phyloP scores from a whole-genome alignment of 805 yeast species.

The Pichia insulana region DNA sequence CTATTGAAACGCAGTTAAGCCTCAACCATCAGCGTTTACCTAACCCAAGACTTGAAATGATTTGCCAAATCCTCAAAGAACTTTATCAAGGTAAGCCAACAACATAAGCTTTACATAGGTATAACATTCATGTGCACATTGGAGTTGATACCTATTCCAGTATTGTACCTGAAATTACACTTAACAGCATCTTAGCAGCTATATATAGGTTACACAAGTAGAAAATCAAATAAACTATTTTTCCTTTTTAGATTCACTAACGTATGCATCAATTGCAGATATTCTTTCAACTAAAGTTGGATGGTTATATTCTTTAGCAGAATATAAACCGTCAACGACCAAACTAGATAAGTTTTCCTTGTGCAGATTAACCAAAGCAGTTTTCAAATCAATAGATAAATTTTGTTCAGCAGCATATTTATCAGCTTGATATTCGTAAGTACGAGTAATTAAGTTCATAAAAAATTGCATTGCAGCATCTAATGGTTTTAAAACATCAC shows the following conservation, averaged over 20 bases:
- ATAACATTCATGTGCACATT: too few relatives aligned
- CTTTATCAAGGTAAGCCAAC: too few relatives aligned
- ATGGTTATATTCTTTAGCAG: constrained; percentile 83
- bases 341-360: constrained; percentile 77
- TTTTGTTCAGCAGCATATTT: constrained; percentile 72
- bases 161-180: too few relatives aligned
- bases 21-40: too few relatives aligned
- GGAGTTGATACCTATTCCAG: too few relatives aligned
- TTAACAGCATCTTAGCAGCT: too few relatives aligned
- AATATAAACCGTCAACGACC: constrained; percentile 83
- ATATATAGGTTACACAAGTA: neutral
- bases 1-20: too few relatives aligned
- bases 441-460: constrained; percentile 68
- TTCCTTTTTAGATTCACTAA: constrained; percentile 15
- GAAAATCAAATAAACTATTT: constrained; percentile 7
- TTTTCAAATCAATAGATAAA: constrained; percentile 55
- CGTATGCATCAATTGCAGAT: constrained; percentile 48
- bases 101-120: too few relatives aligned
- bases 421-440: constrained; percentile 91
- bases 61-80: too few relatives aligned
- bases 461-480: constrained; percentile 59
- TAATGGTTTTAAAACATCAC: constrained; percentile 70
- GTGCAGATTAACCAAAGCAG: constrained; percentile 66
- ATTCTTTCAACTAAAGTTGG: constrained; percentile 90
- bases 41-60: too few relatives aligned